A percentile compares a stretch with the other conserved stretches of the same genome.
phyloP scores from a whole-genome alignment of 805 yeast species.

The Kluyveromyces aestuarii region DNA sequence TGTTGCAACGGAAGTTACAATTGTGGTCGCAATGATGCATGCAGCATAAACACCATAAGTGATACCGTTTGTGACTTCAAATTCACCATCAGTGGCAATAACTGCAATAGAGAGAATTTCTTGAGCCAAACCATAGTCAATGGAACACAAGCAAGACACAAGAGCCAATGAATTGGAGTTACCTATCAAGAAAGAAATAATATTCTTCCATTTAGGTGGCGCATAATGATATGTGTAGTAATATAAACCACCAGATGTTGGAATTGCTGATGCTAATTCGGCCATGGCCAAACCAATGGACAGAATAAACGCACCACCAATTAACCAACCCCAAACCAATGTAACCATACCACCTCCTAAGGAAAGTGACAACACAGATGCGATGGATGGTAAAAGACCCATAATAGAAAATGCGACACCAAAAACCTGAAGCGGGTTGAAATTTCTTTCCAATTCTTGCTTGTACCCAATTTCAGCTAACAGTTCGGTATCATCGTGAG shows the following conservation, averaged over 20 bases:
- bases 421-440: slow-evolving; percentile 54
- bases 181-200: slow-evolving; percentile 48
- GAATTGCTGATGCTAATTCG: slow-evolving; percentile 51
- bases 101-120: slow-evolving; percentile 47
- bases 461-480: slow-evolving; percentile 56
- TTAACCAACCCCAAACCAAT: slow-evolving; percentile 58
- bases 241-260: slow-evolving; percentile 60
- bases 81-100: slow-evolving; percentile 35
- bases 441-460: slow-evolving; percentile 57
- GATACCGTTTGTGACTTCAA: slow-evolving; percentile 40
- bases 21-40: slow-evolving; percentile 39
- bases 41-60: slow-evolving; percentile 55
- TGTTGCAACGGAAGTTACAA: slow-evolving; percentile 45
- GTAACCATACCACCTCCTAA: slow-evolving; percentile 51
- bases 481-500: slow-evolving; percentile 20
- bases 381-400: slow-evolving; percentile 43
- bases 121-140: slow-evolving; percentile 49
- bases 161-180: slow-evolving; percentile 52
- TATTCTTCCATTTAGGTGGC: slow-evolving; percentile 37
- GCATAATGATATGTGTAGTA: slow-evolving; percentile 53
- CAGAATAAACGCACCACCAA: slow-evolving; percentile 39
- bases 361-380: slow-evolving; percentile 43
- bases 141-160: slow-evolving; percentile 49
- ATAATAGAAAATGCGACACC: slow-evolving; percentile 67
- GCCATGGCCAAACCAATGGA: slow-evolving; percentile 46